Conservation (phyloP, 2,329 filamentous ascomycete genomes). For the Pezizomycotina sp. region DNA sequence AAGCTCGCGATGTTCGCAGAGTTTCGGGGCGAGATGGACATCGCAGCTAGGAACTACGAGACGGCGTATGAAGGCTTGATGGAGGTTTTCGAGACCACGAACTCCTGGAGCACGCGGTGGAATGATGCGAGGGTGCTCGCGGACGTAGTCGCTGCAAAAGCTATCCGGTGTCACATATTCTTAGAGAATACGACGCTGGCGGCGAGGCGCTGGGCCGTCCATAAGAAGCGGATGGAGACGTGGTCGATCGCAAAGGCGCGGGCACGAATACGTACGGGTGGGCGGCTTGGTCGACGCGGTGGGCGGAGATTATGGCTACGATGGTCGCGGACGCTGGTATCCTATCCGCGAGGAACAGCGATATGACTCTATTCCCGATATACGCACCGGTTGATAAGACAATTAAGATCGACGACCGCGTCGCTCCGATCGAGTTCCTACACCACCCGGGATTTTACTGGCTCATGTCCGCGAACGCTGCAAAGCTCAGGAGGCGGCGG, state of each 20-base stretch:
- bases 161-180: conserved; percentile 69
- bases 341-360: conserved; percentile 11
- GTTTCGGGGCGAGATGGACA: conserved; percentile 83
- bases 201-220: conserved; percentile 61
- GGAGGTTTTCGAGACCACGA: conserved; percentile 75
- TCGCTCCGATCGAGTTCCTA: conserved; percentile 46
- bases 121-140: conserved; percentile 81
- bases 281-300: conserved; percentile 79
- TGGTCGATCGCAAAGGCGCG: conserved; percentile 67
- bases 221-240: conserved; percentile 58
- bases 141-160: conserved; percentile 64
- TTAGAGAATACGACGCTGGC: conserved; percentile 61
- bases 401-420: conserved; percentile 38
- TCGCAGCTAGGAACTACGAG: conserved; percentile 69
- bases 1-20: conserved; percentile 83
- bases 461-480: conserved; percentile 42
- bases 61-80: conserved; percentile 72
- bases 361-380: conserved; percentile 29
- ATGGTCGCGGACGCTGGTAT: conserved; percentile 13
- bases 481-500: conserved; percentile 37
- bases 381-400: conserved; percentile 44
- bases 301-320: conserved; percentile 28
- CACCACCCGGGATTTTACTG: conserved; percentile 55
- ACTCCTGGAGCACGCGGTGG: conserved; percentile 79
- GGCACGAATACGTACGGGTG: conserved; percentile 83